These are phyloP conservation scores for Scenedesmus sp. DNA, from an alignment of 163 green algal species.

Conservation along the genomic window DNA sequence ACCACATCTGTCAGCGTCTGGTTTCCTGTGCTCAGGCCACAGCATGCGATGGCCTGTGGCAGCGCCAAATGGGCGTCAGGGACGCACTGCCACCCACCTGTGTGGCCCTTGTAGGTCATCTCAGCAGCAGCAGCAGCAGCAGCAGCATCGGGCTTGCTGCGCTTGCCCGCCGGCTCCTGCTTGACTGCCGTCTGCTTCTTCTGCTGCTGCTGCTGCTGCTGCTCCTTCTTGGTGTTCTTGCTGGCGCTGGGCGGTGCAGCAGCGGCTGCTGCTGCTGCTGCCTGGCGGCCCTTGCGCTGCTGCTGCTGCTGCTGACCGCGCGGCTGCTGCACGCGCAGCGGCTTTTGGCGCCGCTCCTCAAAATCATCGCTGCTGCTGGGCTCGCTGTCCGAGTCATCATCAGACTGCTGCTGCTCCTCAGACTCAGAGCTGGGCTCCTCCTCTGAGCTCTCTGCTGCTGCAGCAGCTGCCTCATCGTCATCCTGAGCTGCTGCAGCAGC, in stretches of 20 bases:
- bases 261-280: not conserved
- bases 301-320: not conserved
- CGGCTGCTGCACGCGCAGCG: not conserved
- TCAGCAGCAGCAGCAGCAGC: not conserved
- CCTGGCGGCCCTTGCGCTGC: not conserved
- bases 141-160: not conserved
- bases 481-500: not conserved
- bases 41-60: too few species aligned
- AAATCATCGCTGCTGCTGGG: not conserved
- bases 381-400: not conserved
- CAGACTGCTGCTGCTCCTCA: not conserved
- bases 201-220: not conserved
- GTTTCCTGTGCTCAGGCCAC: too few species aligned
- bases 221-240: not conserved
- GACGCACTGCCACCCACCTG: not conserved
- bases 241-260: not conserved
- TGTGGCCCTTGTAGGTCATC: not conserved
- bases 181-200: not conserved
- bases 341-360: not conserved
- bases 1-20: too few species aligned
- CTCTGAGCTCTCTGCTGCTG: not conserved
- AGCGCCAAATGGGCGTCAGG: too few species aligned
- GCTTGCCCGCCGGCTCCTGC: slow-evolving; percentile 2
- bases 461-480: not conserved
- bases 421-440: not conserved